phyloP scores from a whole-genome alignment of 805 yeast genomes.

The Saturnispora galanensis region DNA sequence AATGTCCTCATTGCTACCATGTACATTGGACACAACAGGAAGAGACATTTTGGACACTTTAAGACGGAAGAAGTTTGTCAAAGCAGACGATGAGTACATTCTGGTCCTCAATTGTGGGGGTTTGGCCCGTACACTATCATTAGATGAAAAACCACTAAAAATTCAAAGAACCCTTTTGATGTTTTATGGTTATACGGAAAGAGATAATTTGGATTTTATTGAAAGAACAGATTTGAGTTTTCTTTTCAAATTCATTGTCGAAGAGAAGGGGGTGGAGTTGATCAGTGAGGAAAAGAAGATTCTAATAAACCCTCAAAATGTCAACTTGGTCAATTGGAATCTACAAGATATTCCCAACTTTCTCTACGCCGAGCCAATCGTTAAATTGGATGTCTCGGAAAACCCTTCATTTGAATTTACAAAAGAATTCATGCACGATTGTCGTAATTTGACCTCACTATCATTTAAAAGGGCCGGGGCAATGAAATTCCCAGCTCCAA shows the following conservation, averaged over 20 bases:
- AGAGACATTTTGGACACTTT: conserved; percentile 61
- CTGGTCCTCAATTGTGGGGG: conserved; percentile 69
- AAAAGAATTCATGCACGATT: conserved; percentile 71
- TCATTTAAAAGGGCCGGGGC: conserved; percentile 66
- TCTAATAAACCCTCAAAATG: conserved; percentile 58
- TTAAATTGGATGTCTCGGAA: conserved; percentile 70
- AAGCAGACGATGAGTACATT: conserved; percentile 62
- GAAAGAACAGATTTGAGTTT: conserved; percentile 81
- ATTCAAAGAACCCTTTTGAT: conserved; percentile 66
- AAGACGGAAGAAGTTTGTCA: conserved; percentile 69
- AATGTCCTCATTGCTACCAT: conserved; percentile 69
- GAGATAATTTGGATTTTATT: conserved; percentile 66
- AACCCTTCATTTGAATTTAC: conserved; percentile 84
- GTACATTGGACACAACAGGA: conserved; percentile 70
- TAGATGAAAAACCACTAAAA: conserved; percentile 65
- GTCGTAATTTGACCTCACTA: conserved; percentile 58
- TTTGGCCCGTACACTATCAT: conserved; percentile 59
- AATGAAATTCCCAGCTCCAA: conserved; percentile 61
- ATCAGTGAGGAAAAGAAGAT: conserved; percentile 25
- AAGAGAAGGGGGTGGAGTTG: conserved; percentile 47
- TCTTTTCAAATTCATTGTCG: conserved; percentile 71
- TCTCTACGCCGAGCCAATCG: conserved; percentile 73
- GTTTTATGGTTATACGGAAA: conserved; percentile 67
- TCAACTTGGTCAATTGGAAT: conserved; percentile 61
- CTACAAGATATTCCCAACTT: conserved; percentile 79